Base-by-base conservation (phyloP, 2,329 filamentous ascomycete genomes). In the Paraphaeosphaeria sporulosa region DNA sequence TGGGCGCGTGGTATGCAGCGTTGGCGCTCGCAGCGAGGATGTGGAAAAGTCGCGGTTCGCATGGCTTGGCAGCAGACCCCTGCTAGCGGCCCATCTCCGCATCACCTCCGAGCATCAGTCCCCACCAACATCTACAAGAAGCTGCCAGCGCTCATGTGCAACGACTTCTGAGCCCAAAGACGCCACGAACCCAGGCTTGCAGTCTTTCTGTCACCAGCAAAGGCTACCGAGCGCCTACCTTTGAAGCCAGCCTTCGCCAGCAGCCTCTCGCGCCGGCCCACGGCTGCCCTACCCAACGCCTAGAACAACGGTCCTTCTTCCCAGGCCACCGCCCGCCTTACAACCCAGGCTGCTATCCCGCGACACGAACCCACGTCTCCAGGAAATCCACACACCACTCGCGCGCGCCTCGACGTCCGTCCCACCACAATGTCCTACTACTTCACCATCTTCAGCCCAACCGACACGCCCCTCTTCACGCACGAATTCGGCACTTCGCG, bases 351-450 rank as follows among this genome's bases (percentile, higher is more conserved):
- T n/a, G n/a, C n/a, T n/a, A n/a, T n/a, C n/a, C n/a, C n/a, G n/a
- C n/a, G n/a, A n/a, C n/a, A n/a, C n/a, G n/a, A n/a, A n/a, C n/a
- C n/a, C n/a, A n/a, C n/a, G n/a, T n/a, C n/a, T n/a, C n/a, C n/a
- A n/a, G n/a, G n/a, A n/a, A n/a, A n/a, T n/a, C n/a, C n/a, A n/a
- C n/a, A n/a, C n/a, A n/a, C n/a, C n/a, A n/a, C n/a, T n/a, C n/a
- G n/a, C n/a, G n/a, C n/a, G n/a, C n/a, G n/a, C n/a, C n/a, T n/a
- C n/a, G n/a, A n/a, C n/a, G n/a, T n/a, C n/a, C n/a, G n/a, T n/a
- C n/a, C n/a, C n/a, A n/a, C n/a, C n/a, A n/a, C n/a, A 27, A 98
- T 98, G 95, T 97, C 94, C 62, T 99, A 98, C 85, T 97, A 97
- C 84, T 98, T 99, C 81, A 92, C 92, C 75, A 97, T 99, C 70